These are phyloP conservation scores for Cladophialophora chaetospira DNA, from an alignment of 2,329 filamentous ascomycete species.

Conservation along the genomic window DNA sequence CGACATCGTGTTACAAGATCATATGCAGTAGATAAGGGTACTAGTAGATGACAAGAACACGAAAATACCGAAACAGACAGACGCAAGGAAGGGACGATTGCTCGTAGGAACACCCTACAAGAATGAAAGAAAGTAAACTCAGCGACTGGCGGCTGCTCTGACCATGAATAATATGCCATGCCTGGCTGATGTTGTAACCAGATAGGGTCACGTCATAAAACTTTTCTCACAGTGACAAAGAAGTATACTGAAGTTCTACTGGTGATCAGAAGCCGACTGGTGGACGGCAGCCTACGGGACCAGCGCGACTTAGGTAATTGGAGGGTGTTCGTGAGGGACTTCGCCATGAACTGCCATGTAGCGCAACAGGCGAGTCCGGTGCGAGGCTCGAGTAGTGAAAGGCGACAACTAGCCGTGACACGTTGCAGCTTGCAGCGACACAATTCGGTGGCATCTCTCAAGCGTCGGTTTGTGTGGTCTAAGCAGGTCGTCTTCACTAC, in stretches of 20 bases:
- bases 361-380: not conserved
- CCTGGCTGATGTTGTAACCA: not conserved
- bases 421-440: slow-evolving; percentile 23
- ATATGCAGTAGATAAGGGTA: slow-evolving; percentile 35
- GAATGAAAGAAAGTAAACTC: slow-evolving; percentile 22
- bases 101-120: slow-evolving; percentile 27
- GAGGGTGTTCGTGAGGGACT: not conserved
- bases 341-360: not conserved
- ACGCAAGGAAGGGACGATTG: slow-evolving; percentile 24
- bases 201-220: slow-evolving; percentile 26
- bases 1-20: slow-evolving; percentile 36
- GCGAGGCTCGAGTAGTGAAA: not conserved
- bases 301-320: slow-evolving; percentile 11
- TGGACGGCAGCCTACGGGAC: slow-evolving; percentile 22
- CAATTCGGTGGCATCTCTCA: slow-evolving; percentile 11
- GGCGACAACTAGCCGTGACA: slow-evolving; percentile 15
- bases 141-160: slow-evolving; percentile 63
- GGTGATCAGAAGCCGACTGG: not conserved
- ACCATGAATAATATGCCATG: slow-evolving; percentile 54
- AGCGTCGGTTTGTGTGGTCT: no score
- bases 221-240: slow-evolving; percentile 6
- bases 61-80: not conserved
- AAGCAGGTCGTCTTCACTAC: not conserved
- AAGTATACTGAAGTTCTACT: slow-evolving; percentile 19
- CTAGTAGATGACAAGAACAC: not conserved